A percentile compares a stretch with the other conserved stretches of the same genome.
phyloP scores from a whole-genome alignment of 345 rosid genomes.

The Hibiscus mutabilis region DNA sequence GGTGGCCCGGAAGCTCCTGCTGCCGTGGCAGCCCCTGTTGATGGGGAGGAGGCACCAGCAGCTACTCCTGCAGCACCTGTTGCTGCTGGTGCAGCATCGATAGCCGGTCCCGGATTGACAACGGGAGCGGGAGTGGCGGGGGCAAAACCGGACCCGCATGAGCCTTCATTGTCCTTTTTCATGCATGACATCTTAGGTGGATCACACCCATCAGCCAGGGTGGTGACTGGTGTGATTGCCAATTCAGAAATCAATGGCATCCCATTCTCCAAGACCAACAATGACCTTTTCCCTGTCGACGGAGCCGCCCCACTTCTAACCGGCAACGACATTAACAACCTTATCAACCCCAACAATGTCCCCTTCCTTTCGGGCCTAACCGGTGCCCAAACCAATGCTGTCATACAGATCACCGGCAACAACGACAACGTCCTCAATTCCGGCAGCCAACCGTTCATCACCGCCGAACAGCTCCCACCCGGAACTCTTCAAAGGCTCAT shows the following conservation, averaged over 20 bases:
- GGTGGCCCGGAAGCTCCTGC: not conserved
- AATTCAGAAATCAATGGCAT: constrained; percentile 61
- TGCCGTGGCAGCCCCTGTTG: constrained; percentile 1
- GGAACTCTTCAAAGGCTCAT: constrained; percentile 74
- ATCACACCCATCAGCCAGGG: constrained; percentile 66
- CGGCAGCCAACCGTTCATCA: constrained; percentile 66
- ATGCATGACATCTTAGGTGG: constrained; percentile 82
- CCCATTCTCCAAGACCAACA: constrained; percentile 70
- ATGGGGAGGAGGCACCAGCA: not conserved
- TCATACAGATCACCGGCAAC: not conserved
- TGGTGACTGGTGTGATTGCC: constrained; percentile 74
- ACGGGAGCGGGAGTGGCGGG: too few species aligned
- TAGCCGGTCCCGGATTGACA: not conserved
- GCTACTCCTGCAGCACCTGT: not conserved
- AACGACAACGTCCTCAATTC: constrained; percentile 29
- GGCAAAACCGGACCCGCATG: constrained; percentile 18
- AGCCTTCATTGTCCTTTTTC: constrained; percentile 53
- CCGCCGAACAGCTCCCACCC: constrained; percentile 76
- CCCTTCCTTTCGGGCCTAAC: not conserved
- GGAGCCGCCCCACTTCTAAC: not conserved
- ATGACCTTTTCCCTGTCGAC: constrained; percentile 31
- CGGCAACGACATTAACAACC: not conserved
- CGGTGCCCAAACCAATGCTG: not conserved
- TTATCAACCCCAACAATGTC: not conserved
- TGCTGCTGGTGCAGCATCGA: constrained; percentile 14